These are phyloP conservation scores for Xanthoceras sorbifolium DNA, from an alignment of 345 rosid genomes.

Conservation along the genomic window DNA sequence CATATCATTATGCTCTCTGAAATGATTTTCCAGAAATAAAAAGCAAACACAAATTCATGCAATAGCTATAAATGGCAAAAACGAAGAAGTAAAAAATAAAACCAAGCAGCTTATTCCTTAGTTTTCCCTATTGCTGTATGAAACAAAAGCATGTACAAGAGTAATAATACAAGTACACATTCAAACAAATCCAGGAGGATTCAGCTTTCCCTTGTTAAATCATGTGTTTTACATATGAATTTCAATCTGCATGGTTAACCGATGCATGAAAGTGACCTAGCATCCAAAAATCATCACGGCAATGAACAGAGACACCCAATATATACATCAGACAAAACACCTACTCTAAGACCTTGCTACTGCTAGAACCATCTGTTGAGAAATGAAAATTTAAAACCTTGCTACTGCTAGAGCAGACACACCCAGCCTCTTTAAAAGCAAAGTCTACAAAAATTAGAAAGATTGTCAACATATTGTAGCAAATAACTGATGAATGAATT, in stretches of 20 bases:
- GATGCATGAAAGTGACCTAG: not conserved
- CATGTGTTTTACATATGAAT: not conserved
- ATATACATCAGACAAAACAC: not conserved
- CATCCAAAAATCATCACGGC: not conserved
- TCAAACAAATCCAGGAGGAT: not conserved
- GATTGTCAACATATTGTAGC: too few relatives aligned
- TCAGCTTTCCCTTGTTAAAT: not conserved
- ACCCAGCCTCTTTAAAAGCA: too few relatives aligned
- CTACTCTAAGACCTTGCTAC: not conserved
- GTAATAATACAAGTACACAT: not conserved
- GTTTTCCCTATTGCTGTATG: not conserved
- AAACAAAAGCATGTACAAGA: not conserved
- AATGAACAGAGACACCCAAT: not conserved
- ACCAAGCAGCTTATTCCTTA: not conserved
- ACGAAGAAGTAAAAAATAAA: not conserved
- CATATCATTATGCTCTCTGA: conserved; percentile 2
- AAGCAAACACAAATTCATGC: conserved; percentile 12
- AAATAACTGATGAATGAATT: too few relatives aligned
- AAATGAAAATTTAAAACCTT: too few relatives aligned
- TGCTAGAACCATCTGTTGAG: too few relatives aligned
- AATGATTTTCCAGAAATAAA: not conserved
- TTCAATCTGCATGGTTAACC: not conserved
- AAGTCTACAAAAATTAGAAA: too few relatives aligned
- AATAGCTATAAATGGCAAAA: not conserved
- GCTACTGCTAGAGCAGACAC: too few relatives aligned